A percentile compares a stretch with the other conserved stretches of the same genome.
phyloP scores from a whole-genome alignment of 371 early-diverging fungal genomes.

The Mucor ambiguus region DNA sequence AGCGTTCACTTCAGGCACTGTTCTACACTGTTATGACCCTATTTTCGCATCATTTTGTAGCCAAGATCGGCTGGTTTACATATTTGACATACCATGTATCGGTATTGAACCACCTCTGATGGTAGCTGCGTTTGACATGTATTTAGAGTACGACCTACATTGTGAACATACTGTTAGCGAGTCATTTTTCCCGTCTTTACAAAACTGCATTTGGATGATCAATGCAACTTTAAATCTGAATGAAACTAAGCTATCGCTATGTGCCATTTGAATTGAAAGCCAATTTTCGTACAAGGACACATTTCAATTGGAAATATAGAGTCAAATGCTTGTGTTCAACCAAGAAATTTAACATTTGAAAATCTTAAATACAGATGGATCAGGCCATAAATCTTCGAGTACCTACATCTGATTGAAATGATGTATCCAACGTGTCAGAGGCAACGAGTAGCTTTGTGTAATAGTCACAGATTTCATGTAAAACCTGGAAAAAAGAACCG shows the following conservation, averaged over 20 bases:
- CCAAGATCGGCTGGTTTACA: background rate
- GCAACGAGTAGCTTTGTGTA: background rate
- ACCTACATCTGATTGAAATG: background rate
- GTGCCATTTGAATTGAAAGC: background rate
- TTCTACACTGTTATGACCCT: background rate
- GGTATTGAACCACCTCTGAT: background rate
- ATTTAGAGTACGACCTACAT: background rate
- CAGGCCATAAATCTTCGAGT: background rate
- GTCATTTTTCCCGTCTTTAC: background rate
- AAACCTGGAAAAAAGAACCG: slow-evolving; percentile 6
- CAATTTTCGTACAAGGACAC: background rate
- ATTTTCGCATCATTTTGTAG: background rate
- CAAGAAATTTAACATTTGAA: background rate
- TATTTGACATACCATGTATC: background rate
- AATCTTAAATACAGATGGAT: background rate
- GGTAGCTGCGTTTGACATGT: background rate
- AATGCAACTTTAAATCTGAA: background rate
- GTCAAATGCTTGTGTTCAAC: background rate
- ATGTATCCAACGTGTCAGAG: slow-evolving; percentile 2
- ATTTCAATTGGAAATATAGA: background rate
- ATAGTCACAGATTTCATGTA: slow-evolving; percentile 8
- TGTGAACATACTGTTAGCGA: background rate
- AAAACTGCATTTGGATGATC: background rate
- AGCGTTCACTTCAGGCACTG: background rate
- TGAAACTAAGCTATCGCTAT: background rate